Evolutionary conservation across 306 rosid species (phyloP), one percentile per base, ranked within the genome.

Genomic region (Corylus avellana): DNA sequence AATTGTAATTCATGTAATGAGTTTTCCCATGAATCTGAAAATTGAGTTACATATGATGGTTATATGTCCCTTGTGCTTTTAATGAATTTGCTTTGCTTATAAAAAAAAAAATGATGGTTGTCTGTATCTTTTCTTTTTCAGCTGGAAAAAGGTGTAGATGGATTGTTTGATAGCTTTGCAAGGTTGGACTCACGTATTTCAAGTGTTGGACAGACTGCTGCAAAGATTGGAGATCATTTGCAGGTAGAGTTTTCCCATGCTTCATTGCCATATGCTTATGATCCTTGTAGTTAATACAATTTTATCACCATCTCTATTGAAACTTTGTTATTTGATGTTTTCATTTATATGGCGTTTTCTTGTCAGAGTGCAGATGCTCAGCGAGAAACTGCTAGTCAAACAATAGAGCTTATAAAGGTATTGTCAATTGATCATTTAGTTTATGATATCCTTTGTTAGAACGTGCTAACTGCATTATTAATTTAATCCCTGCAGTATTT

Each of bases 131-230:
- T 66, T 53, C 71, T 71, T 82, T 46, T 57, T 83, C 96, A 96
- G 99, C 89, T 96, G 58, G 99, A 96, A 88, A 93, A 92, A 87
- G 98, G 99, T 77, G 98, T 96, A 61, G 99, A 96, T 86, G 99
- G 99, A 80, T 84, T 96, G 88, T 96, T 96, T 80, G 92, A 81
- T 80, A 96, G 99, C 94, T 96, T 96, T 85, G 98, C 97, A 22
- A 87, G 99, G 87, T 80, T 96, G 86, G 99, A 96, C 91, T 91
- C 98, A 2, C 97, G 99, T 56, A 96, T 96, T 80, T 96, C 99
- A 74, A 96, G 99, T 89, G 99, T 96, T 76, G 99, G 98, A 68
- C 99, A 96, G 85, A 96, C 99, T 57, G 99, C 99, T 70, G 99
- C 99, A 18, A 96, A 96, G 87, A 96, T 96, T 74, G 99, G 99